Evolutionary conservation across 306 rosid species (phyloP).

Genomic region (Gillenia trifoliata): DNA sequence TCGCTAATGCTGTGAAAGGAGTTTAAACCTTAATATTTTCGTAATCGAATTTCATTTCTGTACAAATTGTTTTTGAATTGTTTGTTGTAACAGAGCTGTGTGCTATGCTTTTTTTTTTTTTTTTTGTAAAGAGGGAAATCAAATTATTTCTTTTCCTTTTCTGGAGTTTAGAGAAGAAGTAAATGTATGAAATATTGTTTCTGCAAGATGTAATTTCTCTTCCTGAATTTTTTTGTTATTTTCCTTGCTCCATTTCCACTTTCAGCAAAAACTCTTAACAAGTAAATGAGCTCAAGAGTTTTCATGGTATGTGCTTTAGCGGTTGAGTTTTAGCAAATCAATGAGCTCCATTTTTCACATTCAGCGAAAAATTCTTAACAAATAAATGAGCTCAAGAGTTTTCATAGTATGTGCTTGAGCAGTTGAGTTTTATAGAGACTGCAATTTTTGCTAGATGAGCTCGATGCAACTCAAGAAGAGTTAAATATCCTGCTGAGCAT

Average conservation of each 20-base stretch:
- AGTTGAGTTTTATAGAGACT: background rate
- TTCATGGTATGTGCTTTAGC: background rate
- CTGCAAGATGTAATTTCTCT: background rate
- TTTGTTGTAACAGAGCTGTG: background rate
- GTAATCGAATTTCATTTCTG: background rate
- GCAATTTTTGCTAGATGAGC: background rate
- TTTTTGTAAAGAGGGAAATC: background rate
- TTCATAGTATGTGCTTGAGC: background rate
- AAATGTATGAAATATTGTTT: background rate
- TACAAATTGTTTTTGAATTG: background rate
- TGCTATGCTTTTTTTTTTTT: background rate
- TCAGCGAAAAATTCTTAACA: background rate
- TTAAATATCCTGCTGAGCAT: background rate
- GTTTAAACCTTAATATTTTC: background rate
- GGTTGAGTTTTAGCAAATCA: background rate
- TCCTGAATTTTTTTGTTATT: background rate
- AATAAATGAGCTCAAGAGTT: background rate
- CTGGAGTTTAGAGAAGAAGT: background rate
- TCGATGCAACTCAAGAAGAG: background rate
- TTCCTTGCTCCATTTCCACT: background rate
- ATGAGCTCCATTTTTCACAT: background rate
- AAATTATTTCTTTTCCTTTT: background rate
- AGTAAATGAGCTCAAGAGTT: background rate
- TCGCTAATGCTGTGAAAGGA: background rate
- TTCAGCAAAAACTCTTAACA: background rate